phyloP scores from a whole-genome alignment of 768 basidiomycete species.

The Mycena olivaceomarginata region DNA sequence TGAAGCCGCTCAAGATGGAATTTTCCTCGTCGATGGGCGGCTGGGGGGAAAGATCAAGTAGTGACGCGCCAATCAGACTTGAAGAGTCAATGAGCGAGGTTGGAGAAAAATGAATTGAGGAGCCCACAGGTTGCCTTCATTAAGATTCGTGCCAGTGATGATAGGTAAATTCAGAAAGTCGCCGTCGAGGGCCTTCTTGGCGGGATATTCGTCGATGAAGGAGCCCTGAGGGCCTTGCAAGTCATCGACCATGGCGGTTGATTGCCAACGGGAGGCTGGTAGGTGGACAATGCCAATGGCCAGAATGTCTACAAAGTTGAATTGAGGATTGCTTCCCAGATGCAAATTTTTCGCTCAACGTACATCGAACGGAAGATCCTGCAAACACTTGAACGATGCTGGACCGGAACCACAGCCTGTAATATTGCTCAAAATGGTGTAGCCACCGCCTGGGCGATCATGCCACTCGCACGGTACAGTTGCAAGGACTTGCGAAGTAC shows the following conservation, averaged over 20 bases:
- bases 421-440: constrained; percentile 20
- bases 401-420: constrained; percentile 20
- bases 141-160: constrained; percentile 14
- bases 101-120: not conserved
- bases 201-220: constrained; percentile 23
- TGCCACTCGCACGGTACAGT: constrained; percentile 28
- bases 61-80: constrained; percentile 14
- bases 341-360: not conserved
- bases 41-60: constrained; percentile 22
- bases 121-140: constrained; percentile 18
- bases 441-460: constrained; percentile 27
- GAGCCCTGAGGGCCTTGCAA: constrained; percentile 29
- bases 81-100: not conserved
- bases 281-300: constrained; percentile 11
- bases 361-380: constrained; percentile 26
- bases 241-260: constrained; percentile 7
- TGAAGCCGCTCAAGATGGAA: constrained; percentile 7
- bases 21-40: not conserved
- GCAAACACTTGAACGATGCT: constrained; percentile 27
- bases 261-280: not conserved
- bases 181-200: constrained; percentile 17
- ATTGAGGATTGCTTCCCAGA: too few relatives aligned
- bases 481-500: constrained; percentile 7
- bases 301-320: constrained; percentile 10
- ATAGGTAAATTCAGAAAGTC: constrained; percentile 23